A percentile compares a stretch with the other conserved stretches of the same genome.
Conservation (phyloP, 2,329 filamentous ascomycete species). For the Colletotrichum caudatum region DNA sequence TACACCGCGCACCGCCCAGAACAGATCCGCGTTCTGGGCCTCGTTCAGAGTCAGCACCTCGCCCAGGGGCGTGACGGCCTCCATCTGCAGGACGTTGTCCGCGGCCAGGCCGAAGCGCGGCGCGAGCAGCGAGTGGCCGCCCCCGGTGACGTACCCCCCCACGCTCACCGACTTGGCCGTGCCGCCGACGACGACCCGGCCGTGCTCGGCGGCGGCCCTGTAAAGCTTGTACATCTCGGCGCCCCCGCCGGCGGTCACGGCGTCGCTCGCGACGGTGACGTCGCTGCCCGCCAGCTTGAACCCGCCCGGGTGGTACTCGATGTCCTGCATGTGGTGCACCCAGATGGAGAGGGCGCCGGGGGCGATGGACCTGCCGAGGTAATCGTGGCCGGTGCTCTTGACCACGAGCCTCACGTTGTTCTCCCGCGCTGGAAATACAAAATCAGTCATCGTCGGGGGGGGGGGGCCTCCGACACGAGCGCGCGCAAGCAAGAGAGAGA, state of each 20-base stretch:
- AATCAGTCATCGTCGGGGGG: slow-evolving; percentile 43
- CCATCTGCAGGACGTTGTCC: slow-evolving; percentile 71
- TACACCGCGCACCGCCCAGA: slow-evolving; percentile 72
- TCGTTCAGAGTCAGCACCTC: slow-evolving; percentile 64
- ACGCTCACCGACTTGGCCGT: slow-evolving; percentile 67
- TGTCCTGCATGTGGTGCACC: slow-evolving; percentile 55
- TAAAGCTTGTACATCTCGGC: slow-evolving; percentile 64
- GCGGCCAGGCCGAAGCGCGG: slow-evolving; percentile 69
- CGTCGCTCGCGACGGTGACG: slow-evolving; percentile 50
- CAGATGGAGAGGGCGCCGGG: slow-evolving; percentile 66
- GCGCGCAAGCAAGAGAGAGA: no score
- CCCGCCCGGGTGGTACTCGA: slow-evolving; percentile 6
- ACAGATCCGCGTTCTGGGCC: slow-evolving; percentile 67
- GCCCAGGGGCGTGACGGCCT: slow-evolving; percentile 66
- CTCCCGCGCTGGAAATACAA: slow-evolving; percentile 47
- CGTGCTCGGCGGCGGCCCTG: slow-evolving; percentile 55
- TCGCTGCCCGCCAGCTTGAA: slow-evolving; percentile 14
- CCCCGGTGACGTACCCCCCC: slow-evolving; percentile 71
- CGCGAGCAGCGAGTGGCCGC: slow-evolving; percentile 68
- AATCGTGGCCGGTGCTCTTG: slow-evolving; percentile 58
- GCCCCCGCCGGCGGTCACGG: slow-evolving; percentile 66
- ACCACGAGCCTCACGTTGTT: slow-evolving; percentile 57
- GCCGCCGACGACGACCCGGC: slow-evolving; percentile 66
- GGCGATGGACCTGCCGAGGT: slow-evolving; percentile 59
- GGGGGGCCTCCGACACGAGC: no score